Evolutionary conservation across 805 yeast species (phyloP).

Genomic region (Tetrapisispora nanseiensis): DNA sequence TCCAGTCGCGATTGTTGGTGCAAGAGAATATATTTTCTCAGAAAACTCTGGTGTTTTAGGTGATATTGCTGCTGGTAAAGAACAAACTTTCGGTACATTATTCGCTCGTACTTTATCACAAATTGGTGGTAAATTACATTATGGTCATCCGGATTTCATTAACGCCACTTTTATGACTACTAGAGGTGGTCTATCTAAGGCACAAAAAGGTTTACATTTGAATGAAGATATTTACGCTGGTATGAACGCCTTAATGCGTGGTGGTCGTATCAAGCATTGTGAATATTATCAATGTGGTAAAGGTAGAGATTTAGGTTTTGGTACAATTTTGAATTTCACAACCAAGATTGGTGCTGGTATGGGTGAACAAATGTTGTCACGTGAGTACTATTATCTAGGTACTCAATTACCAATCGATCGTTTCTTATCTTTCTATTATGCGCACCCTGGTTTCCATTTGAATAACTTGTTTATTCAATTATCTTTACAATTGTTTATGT

Average conservation of each 20-base stretch:
- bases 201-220: conserved; percentile 76
- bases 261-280: conserved; percentile 82
- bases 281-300: conserved; percentile 86
- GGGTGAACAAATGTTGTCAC: conserved; percentile 83
- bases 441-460: conserved; percentile 81
- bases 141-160: conserved; percentile 83
- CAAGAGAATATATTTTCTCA: conserved; percentile 79
- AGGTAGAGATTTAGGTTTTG: conserved; percentile 84
- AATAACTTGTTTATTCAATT: conserved; percentile 70
- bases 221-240: conserved; percentile 88
- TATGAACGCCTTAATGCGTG: conserved; percentile 72
- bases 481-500: conserved; percentile 62
- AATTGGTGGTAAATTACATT: conserved; percentile 78
- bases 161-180: conserved; percentile 70
- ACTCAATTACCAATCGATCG: conserved; percentile 73
- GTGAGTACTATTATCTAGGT: conserved; percentile 76
- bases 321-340: conserved; percentile 75
- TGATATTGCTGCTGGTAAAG: conserved; percentile 87
- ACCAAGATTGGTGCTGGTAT: conserved; percentile 88
- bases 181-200: conserved; percentile 82
- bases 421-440: conserved; percentile 74
- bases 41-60: conserved; percentile 80
- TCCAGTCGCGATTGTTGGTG: conserved; percentile 81
- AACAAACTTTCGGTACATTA: conserved; percentile 79
- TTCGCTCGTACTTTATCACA: conserved; percentile 77